These are phyloP conservation scores for Auricularia sp. DNA, from an alignment of 768 basidiomycete species.

Conservation along the genomic window DNA sequence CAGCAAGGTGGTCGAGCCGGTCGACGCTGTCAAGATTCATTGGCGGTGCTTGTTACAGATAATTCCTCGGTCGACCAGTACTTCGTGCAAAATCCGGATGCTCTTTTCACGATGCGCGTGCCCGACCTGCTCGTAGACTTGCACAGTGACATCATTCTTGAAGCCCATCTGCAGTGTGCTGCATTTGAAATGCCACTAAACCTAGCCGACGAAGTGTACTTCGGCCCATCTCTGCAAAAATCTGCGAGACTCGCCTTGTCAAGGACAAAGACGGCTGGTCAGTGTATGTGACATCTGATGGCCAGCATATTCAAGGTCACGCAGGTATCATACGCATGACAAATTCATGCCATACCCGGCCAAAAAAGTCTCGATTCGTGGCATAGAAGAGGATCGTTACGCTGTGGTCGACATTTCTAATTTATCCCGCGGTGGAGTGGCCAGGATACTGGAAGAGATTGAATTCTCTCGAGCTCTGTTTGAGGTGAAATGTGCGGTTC, in stretches of 20 bases:
- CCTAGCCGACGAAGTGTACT: slow-evolving; percentile 55
- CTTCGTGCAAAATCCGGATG: slow-evolving; percentile 58
- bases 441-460: slow-evolving; percentile 63
- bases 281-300: no score
- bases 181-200: slow-evolving; percentile 77
- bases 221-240: slow-evolving; percentile 48
- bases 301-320: no score
- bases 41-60: slow-evolving; percentile 67
- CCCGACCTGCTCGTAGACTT: slow-evolving; percentile 63
- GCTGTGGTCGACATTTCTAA: slow-evolving; percentile 55
- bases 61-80: slow-evolving; percentile 58
- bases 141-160: slow-evolving; percentile 63
- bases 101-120: slow-evolving; percentile 53
- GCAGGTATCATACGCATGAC: slow-evolving; percentile 74
- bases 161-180: slow-evolving; percentile 84
- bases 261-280: slow-evolving; percentile 69
- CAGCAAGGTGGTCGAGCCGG: slow-evolving; percentile 89
- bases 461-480: slow-evolving; percentile 78
- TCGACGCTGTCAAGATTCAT: slow-evolving; percentile 66
- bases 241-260: slow-evolving; percentile 52
- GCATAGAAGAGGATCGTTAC: slow-evolving; percentile 70
- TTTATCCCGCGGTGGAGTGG: slow-evolving; percentile 25
- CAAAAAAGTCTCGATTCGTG: slow-evolving; percentile 63
- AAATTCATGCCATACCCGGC: slow-evolving; percentile 73
- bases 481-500: slow-evolving; percentile 35